Evolutionary conservation across 148 eudicot genomes (phyloP), one percentile per base, ranked within the genome.

Genomic region (Linanthus parryae): DNA sequence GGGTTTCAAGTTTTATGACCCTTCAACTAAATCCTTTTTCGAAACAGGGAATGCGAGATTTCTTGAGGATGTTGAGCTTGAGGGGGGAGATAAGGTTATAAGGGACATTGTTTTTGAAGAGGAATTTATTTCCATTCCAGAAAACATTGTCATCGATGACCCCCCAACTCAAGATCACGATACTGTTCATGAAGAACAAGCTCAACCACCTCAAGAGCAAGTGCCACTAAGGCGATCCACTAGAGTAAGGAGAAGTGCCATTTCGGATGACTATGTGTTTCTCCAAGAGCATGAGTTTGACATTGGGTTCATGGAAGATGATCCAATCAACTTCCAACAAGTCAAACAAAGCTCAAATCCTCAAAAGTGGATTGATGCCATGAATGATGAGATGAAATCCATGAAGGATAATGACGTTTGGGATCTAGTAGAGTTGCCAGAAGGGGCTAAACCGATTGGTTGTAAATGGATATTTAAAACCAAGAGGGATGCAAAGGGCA

Each of bases 381-480:
- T 33, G 36, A 33, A 33, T 33, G 36, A 33, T 33, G 36, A 33
- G 36, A 33, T 33, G 36, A 33, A 33, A 33, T 33, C 36, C 36
- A 33, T 33, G 10, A 33, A 33, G 10, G 6, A 33, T 10, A 33
- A 33, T 6, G 36, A 6, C n/a, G n/a, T 5, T 33, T 33, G 10
- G 6, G 10, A 33, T 33, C 36, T 33, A 5, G 10, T 33, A 33
- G 10, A 33, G 36, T 33, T 33, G 36, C 6, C 6, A 10, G n/a
- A n/a, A n/a, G n/a, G 36, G 6, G 36, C 36, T 5, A 33, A 33
- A 10, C 36, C 36, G 8, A 33, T 33, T 33, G 36, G 36, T 33
- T 33, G 36, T 10, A 33, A 33, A 33, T 10, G 10, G 10, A 33
- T 33, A 5, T 33, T 33, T 33, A 33, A 33, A 33, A 33, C 10